A percentile compares a stretch with the other conserved stretches of the same genome.
These are phyloP conservation scores for Mycena vulgaris DNA, from an alignment of 768 basidiomycete species.

Conservation along the genomic window DNA sequence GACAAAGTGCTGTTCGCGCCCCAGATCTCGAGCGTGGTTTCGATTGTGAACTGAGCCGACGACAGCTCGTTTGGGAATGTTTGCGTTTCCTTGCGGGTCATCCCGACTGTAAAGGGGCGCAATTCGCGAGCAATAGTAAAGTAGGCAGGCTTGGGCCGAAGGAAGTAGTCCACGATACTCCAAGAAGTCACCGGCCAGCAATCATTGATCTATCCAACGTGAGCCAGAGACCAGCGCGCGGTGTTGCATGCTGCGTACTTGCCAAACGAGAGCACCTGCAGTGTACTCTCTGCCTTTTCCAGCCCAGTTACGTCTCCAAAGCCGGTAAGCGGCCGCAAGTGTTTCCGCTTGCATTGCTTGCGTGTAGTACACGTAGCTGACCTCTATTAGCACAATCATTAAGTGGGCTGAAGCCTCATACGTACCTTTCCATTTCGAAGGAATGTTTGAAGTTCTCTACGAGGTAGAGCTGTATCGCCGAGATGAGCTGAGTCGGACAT, in stretches of 20 bases:
- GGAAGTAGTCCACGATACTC: constrained; percentile 95
- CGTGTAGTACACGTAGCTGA: constrained; percentile 92
- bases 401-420: constrained; percentile 14
- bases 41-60: constrained; percentile 78
- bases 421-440: constrained; percentile 88
- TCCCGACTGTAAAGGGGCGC: constrained; percentile 84
- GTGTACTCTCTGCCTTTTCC: constrained; percentile 91
- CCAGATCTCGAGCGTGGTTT: constrained; percentile 86
- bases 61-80: constrained; percentile 71
- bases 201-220: constrained; percentile 76
- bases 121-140: constrained; percentile 91
- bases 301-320: constrained; percentile 94
- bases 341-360: constrained; percentile 98
- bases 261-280: constrained; percentile 95
- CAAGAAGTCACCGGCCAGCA: constrained; percentile 97
- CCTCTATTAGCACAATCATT: constrained; percentile 11
- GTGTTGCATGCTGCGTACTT: constrained; percentile 65
- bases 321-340: constrained; percentile 87
- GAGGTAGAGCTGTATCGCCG: constrained; percentile 77
- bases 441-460: constrained; percentile 94
- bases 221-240: neutral
- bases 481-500: neutral
- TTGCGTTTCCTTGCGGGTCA: constrained; percentile 83
- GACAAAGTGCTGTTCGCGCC: constrained; percentile 84
- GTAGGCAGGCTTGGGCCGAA: constrained; percentile 93